Evolutionary conservation across 179 eudicot species (phyloP).

Genomic region (Pouteria campechiana): DNA sequence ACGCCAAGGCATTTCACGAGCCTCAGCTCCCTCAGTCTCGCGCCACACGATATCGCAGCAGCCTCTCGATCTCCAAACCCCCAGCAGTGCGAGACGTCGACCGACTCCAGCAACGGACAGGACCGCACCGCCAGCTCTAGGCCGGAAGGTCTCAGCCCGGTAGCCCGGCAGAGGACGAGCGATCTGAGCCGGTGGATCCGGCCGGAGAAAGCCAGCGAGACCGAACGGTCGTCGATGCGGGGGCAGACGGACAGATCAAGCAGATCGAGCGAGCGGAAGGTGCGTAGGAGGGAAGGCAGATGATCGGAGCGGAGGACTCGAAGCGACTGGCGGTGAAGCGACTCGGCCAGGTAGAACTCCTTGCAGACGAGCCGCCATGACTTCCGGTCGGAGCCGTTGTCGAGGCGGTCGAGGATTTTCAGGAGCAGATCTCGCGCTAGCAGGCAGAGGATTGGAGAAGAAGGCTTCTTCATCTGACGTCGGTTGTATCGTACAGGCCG

Average conservation of each 20-base stretch:
- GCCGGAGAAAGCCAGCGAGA: constrained; percentile 8
- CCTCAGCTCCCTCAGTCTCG: constrained; percentile 32
- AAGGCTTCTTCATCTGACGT: too few relatives aligned
- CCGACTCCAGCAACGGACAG: constrained; percentile 25
- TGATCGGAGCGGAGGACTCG: constrained; percentile 42
- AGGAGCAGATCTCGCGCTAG: constrained; percentile 54
- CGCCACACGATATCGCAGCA: constrained; percentile 34
- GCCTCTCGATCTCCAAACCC: constrained; percentile 58
- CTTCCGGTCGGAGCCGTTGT: constrained; percentile 27
- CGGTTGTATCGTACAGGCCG: too few relatives aligned
- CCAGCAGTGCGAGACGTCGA: constrained; percentile 55
- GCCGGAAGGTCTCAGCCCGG: constrained; percentile 29
- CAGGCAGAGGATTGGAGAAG: constrained; percentile 14
- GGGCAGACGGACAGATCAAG: constrained; percentile 72
- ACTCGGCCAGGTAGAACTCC: constrained; percentile 35
- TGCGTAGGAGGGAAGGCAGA: constrained; percentile 27
- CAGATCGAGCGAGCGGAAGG: constrained; percentile 13
- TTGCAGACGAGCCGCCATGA: constrained; percentile 51
- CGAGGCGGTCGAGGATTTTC: constrained; percentile 23
- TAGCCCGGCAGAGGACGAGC: constrained; percentile 29
- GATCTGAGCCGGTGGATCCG: constrained; percentile 13
- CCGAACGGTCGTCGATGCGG: constrained; percentile 33
- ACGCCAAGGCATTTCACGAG: constrained; percentile 49
- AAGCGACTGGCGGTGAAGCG: constrained; percentile 33
- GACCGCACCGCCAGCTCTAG: constrained; percentile 26